A percentile compares a stretch with the other conserved stretches of the same genome.
These are phyloP conservation scores for Trichoderma erinaceum DNA, from an alignment of 495 filamentous ascomycete genomes.

Conservation along the genomic window DNA sequence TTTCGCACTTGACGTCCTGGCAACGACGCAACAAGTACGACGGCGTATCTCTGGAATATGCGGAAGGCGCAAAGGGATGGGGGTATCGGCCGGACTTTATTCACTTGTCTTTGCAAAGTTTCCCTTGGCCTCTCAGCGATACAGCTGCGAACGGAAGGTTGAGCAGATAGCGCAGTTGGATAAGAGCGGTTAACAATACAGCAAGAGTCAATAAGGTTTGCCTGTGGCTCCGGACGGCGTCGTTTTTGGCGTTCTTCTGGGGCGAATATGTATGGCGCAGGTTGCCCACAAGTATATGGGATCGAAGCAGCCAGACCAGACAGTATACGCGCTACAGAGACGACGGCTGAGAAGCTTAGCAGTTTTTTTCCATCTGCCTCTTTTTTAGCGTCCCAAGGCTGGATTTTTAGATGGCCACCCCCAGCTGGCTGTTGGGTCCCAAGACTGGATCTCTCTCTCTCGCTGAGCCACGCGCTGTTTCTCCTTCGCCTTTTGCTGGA, in stretches of 20 bases:
- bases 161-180: background rate
- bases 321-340: slow-evolving; percentile 1
- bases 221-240: slow-evolving; percentile 8
- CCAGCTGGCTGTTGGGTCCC: background rate
- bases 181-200: background rate
- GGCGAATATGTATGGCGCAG: background rate
- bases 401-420: background rate
- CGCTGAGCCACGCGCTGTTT: slow-evolving; percentile 6
- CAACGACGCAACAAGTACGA: background rate
- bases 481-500: background rate
- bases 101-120: background rate
- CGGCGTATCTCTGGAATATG: background rate
- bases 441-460: background rate
- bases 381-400: background rate
- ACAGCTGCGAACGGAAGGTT: background rate
- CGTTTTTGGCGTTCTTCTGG: background rate
- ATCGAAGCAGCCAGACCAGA: background rate
- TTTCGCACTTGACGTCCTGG: background rate
- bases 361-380: background rate
- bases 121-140: background rate
- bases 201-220: background rate
- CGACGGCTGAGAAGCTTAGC: background rate
- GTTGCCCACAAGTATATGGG: background rate
- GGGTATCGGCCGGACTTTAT: background rate
- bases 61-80: background rate